Percentiles rank a stretch among this genome's conserved stretches.
These are phyloP conservation scores for Hippophae tibetana DNA, from an alignment of 306 rosid species.

Conservation along the genomic window DNA sequence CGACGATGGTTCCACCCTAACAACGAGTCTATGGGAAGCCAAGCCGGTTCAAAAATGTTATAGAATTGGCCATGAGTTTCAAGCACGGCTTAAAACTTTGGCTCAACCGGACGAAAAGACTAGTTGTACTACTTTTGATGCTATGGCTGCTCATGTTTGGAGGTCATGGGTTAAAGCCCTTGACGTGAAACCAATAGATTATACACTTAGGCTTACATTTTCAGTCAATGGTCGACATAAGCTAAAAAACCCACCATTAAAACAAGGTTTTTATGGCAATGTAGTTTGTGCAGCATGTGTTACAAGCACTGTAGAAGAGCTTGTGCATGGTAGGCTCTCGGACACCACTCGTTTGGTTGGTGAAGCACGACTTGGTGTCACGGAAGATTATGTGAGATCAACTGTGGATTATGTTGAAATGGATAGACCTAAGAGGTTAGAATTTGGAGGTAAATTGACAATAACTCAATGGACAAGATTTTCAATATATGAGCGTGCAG, in stretches of 20 bases:
- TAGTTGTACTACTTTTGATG: conserved; percentile 66
- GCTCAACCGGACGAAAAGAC: conserved; percentile 30
- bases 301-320: conserved; percentile 45
- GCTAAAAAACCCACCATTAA: conserved; percentile 46
- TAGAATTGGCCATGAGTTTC: conserved; percentile 56
- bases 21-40: conserved; percentile 46
- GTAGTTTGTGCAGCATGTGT: conserved; percentile 68
- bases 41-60: conserved; percentile 72
- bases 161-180: conserved; percentile 87
- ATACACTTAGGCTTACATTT: conserved; percentile 62
- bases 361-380: conserved; percentile 45
- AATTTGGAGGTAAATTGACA: conserved; percentile 78
- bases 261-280: conserved; percentile 77
- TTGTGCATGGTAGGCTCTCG: conserved; percentile 36
- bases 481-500: conserved; percentile 60
- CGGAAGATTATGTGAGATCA: conserved; percentile 75
- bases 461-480: conserved; percentile 94
- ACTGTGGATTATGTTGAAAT: conserved; percentile 66
- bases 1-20: conserved; percentile 66
- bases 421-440: conserved; percentile 58
- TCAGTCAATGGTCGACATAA: conserved; percentile 63
- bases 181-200: conserved; percentile 57
- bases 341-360: conserved; percentile 45
- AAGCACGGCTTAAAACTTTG: conserved; percentile 33
- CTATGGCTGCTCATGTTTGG: conserved; percentile 86